Evolutionary conservation across 306 rosid species (phyloP).

Genomic region (Erythrophleum fordii): DNA sequence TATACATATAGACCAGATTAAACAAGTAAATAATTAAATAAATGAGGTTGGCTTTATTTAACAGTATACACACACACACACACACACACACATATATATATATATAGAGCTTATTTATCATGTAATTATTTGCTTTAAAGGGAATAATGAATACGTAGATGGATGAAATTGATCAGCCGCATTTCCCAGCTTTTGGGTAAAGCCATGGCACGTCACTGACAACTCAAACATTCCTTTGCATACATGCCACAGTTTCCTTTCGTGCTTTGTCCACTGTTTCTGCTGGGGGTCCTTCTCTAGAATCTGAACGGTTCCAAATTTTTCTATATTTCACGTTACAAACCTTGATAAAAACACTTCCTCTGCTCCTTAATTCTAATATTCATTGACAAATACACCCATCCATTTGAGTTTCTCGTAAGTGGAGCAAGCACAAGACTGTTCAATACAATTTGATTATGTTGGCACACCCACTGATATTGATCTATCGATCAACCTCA

Average conservation of each 20-base stretch:
- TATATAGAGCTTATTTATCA: background rate
- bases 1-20: background rate
- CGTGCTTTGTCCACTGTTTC: background rate
- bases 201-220: constrained; percentile 15
- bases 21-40: background rate
- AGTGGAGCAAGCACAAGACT: background rate
- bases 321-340: background rate
- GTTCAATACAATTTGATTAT: background rate
- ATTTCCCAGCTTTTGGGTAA: constrained; percentile 32
- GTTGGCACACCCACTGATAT: background rate
- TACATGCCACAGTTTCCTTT: background rate
- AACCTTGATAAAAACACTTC: background rate
- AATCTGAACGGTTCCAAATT: background rate
- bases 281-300: background rate
- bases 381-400: background rate
- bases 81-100: too few relatives aligned
- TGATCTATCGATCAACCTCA: background rate
- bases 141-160: background rate
- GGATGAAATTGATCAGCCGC: background rate
- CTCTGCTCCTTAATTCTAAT: background rate
- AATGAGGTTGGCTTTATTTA: background rate
- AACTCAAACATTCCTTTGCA: background rate
- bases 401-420: background rate
- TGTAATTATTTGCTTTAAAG: background rate
- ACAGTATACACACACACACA: too few relatives aligned